These are phyloP conservation scores for Apostasia shenzhenica DNA, from an alignment of 106 monocot genomes.

Conservation along the genomic window DNA sequence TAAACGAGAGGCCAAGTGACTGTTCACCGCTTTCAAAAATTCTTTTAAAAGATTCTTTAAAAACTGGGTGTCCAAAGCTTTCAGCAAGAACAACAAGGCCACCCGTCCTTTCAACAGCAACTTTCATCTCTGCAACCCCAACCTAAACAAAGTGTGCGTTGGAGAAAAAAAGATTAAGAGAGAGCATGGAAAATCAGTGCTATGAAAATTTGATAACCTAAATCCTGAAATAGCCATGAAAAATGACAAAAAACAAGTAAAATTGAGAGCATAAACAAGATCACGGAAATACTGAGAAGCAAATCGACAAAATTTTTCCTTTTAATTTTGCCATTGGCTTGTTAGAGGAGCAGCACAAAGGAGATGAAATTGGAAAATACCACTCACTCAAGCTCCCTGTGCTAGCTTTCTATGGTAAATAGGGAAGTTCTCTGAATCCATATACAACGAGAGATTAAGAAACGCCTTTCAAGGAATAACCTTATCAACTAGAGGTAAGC, in stretches of 20 bases:
- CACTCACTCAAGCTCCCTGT: too few relatives aligned
- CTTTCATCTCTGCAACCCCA: conserved; percentile 99
- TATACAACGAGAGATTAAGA: background rate
- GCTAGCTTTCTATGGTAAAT: background rate
- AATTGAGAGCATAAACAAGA: too few relatives aligned
- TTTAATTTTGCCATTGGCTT: too few relatives aligned
- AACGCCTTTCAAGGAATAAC: background rate
- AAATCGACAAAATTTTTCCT: too few relatives aligned
- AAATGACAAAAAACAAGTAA: too few relatives aligned
- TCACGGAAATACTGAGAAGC: too few relatives aligned
- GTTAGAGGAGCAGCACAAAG: background rate
- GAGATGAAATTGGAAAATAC: background rate
- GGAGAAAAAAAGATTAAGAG: background rate
- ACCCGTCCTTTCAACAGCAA: conserved; percentile 90
- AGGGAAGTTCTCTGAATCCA: background rate
- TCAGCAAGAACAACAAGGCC: conserved; percentile 97
- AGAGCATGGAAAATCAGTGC: background rate
- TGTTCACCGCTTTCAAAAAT: conserved; percentile 90
- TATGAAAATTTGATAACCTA: background rate
- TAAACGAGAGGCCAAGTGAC: conserved; percentile 95
- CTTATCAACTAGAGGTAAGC: background rate
- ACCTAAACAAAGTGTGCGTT: conserved; percentile 39
- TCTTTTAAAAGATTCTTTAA: conserved; percentile 90
- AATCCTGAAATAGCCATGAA: too few relatives aligned
- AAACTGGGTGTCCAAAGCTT: conserved; percentile 95